A percentile compares a stretch with the other conserved stretches of the same genome.
Evolutionary conservation across 2,329 filamentous ascomycete genomes (phyloP).

Genomic region (Celoporthe dispersa): DNA sequence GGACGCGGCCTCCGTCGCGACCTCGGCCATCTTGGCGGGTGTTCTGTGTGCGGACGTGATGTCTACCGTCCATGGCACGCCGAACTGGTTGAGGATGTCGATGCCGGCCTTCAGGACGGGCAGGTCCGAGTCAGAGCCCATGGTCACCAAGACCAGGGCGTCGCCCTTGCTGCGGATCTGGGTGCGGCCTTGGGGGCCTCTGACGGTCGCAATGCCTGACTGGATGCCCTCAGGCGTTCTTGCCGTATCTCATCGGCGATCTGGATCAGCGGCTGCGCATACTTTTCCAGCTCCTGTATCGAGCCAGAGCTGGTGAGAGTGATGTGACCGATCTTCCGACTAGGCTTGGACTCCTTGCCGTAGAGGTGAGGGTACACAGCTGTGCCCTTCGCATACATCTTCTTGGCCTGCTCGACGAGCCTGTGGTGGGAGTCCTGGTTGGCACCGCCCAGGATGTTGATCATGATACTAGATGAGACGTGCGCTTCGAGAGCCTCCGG

Average conservation of each 20-base stretch:
- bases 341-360: constrained; percentile 84
- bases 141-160: constrained; percentile 75
- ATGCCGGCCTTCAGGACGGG: constrained; percentile 68
- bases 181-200: constrained; percentile 29
- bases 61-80: constrained; percentile 72
- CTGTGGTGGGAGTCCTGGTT: constrained; percentile 63
- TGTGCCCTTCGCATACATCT: constrained; percentile 48
- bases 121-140: constrained; percentile 83
- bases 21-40: constrained; percentile 69
- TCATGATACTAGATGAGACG: constrained; percentile 71
- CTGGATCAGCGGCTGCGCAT: constrained; percentile 70
- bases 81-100: constrained; percentile 68
- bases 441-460: constrained; percentile 79
- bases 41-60: constrained; percentile 84
- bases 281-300: constrained; percentile 61
- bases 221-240: constrained; percentile 53
- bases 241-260: constrained; percentile 62
- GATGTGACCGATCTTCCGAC: constrained; percentile 94
- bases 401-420: constrained; percentile 52
- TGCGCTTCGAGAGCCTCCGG: constrained; percentile 61
- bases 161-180: constrained; percentile 33
- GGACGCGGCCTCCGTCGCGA: constrained; percentile 65
- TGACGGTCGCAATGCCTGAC: constrained; percentile 43
- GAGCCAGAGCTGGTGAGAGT: constrained; percentile 76
- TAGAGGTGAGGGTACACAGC: constrained; percentile 79